Evolutionary conservation across 2,329 filamentous ascomycete genomes (phyloP).

Genomic region (Leptographium radiaticola): DNA sequence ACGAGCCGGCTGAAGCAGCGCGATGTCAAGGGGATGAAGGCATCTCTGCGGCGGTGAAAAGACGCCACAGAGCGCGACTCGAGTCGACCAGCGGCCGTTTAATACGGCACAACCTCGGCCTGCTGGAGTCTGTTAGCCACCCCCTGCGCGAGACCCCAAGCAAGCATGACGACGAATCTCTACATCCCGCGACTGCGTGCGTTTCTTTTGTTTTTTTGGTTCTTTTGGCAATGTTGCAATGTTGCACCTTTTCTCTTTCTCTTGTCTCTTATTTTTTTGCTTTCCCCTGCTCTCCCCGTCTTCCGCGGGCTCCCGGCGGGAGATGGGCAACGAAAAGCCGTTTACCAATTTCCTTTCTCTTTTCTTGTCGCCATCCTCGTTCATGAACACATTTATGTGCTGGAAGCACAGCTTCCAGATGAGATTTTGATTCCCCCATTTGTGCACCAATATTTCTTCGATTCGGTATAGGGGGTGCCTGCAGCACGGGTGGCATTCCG

Average conservation of each 20-base stretch:
- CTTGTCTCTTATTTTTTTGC: neutral
- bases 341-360: neutral
- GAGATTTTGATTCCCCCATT: constrained; percentile 11
- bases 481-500: too few relatives aligned
- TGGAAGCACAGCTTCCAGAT: constrained; percentile 4
- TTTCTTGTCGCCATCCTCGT: neutral
- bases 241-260: neutral
- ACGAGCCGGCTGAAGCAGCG: constrained; percentile 52
- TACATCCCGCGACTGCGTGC: neutral
- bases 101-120: neutral
- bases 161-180: too few relatives aligned
- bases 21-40: constrained; percentile 21
- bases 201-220: neutral
- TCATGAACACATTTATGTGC: constrained; percentile 4
- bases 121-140: neutral
- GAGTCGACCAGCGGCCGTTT: neutral
- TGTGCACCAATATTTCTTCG: neutral
- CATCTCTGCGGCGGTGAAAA: constrained; percentile 20
- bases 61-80: neutral
- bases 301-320: neutral
- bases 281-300: neutral
- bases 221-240: too few relatives aligned
- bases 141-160: too few relatives aligned
- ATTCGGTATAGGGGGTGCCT: neutral
- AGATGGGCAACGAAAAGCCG: neutral